Percentiles rank a stretch among this genome's conserved stretches.
Evolutionary conservation across 768 basidiomycete genomes (phyloP).

Genomic region (Artomyces pyxidatus): DNA sequence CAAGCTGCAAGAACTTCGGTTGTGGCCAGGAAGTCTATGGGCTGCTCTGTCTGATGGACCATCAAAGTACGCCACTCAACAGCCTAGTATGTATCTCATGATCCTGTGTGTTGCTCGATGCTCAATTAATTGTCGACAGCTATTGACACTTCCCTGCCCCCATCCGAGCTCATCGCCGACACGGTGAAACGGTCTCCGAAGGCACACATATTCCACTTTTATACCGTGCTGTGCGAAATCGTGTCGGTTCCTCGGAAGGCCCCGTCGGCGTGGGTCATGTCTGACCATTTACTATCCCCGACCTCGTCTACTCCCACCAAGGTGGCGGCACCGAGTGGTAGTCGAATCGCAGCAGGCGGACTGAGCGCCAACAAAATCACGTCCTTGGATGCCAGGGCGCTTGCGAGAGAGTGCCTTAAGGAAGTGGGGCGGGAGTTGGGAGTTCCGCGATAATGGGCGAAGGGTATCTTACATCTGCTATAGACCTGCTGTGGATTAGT

Average conservation of each 20-base stretch:
- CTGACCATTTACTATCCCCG: background rate
- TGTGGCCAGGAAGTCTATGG: slow-evolving; percentile 75
- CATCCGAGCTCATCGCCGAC: slow-evolving; percentile 55
- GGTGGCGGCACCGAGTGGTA: too few species aligned
- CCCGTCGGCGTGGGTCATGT: slow-evolving; percentile 36
- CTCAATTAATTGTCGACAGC: slow-evolving; percentile 26
- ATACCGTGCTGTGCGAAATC: slow-evolving; percentile 71
- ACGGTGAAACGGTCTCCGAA: slow-evolving; percentile 65
- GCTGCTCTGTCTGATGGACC: slow-evolving; percentile 41
- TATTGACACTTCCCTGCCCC: slow-evolving; percentile 37
- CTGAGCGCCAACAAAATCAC: slow-evolving; percentile 13
- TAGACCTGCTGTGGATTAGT: too few species aligned
- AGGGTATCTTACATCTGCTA: too few species aligned
- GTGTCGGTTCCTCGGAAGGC: slow-evolving; percentile 61
- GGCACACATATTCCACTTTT: slow-evolving; percentile 88
- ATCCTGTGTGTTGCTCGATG: background rate
- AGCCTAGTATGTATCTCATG: slow-evolving; percentile 16
- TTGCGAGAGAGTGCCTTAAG: slow-evolving; percentile 62
- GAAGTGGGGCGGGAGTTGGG: slow-evolving; percentile 74
- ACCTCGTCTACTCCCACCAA: too few species aligned
- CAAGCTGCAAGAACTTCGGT: slow-evolving; percentile 61
- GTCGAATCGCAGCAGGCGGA: background rate
- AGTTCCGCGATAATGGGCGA: slow-evolving; percentile 25
- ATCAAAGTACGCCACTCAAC: background rate
- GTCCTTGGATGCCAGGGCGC: slow-evolving; percentile 55